A percentile compares a stretch with the other conserved stretches of the same genome.
These are phyloP conservation scores for Verticillium isaacii DNA, from an alignment of 2,329 filamentous ascomycete species.

Conservation along the genomic window DNA sequence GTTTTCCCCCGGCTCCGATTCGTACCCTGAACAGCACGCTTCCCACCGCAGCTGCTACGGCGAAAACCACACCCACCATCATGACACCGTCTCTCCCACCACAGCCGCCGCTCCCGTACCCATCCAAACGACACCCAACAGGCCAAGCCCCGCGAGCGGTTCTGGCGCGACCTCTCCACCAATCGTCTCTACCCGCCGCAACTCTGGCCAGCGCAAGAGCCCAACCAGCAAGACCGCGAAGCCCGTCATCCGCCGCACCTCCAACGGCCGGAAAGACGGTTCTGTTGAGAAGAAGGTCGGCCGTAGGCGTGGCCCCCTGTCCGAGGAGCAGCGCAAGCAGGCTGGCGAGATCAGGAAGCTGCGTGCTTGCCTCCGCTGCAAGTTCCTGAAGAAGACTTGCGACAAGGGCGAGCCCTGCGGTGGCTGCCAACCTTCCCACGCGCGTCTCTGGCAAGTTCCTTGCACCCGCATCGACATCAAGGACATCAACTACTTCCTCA, in stretches of 20 bases:
- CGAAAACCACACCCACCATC: constrained; percentile 41
- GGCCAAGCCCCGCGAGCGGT: constrained; percentile 56
- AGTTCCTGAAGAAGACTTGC: constrained; percentile 98
- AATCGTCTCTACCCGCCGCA: constrained; percentile 62
- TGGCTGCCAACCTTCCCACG: constrained; percentile 92
- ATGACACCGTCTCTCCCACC: constrained; percentile 60
- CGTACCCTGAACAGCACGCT: constrained; percentile 54
- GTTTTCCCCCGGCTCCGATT: constrained; percentile 79
- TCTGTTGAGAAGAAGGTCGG: constrained; percentile 86
- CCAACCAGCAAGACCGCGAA: constrained; percentile 79
- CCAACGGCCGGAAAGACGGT: constrained; percentile 72
- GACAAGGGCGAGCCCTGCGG: constrained; percentile 96
- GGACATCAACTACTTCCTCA: constrained; percentile 98
- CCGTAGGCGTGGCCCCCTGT: constrained; percentile 79
- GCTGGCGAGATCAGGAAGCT: constrained; percentile 95
- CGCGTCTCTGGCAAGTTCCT: constrained; percentile 92
- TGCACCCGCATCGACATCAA: constrained; percentile 98
- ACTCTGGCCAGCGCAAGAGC: constrained; percentile 68
- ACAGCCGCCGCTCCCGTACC: constrained; percentile 64
- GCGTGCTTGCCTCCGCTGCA: constrained; percentile 89
- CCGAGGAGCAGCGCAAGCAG: constrained; percentile 92
- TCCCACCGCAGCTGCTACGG: constrained; percentile 59
- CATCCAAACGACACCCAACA: constrained; percentile 58
- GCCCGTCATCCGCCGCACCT: constrained; percentile 75
- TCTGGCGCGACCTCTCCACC: constrained; percentile 58